These are phyloP conservation scores for Yamadazyma dendronema DNA, from an alignment of 1,139 yeast species.

Conservation along the genomic window DNA sequence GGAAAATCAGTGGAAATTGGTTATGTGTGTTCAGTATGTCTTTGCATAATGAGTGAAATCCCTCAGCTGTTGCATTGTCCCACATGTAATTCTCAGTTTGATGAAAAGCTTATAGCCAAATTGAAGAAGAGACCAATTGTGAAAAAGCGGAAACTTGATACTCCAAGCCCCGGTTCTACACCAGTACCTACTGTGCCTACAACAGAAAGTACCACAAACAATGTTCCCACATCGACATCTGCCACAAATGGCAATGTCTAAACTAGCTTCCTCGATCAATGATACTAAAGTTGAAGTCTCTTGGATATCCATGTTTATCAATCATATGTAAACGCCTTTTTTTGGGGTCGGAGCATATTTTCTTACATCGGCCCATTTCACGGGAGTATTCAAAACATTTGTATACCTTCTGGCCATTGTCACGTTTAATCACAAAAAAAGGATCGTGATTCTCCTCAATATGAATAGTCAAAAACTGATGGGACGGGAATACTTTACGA, in stretches of 20 bases:
- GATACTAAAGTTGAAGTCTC: conserved; percentile 36
- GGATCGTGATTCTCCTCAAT: conserved; percentile 56
- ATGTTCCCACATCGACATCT: too few species aligned
- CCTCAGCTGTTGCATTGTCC: conserved; percentile 55
- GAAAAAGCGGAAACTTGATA: conserved; percentile 34
- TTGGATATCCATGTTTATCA: conserved; percentile 50
- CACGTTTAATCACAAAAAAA: conserved; percentile 32
- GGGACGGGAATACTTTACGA: conserved; percentile 38
- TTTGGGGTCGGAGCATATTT: conserved; percentile 27
- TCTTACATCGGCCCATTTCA: conserved; percentile 30
- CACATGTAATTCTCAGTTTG: conserved; percentile 52
- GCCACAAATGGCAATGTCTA: too few species aligned
- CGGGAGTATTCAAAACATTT: conserved; percentile 40
- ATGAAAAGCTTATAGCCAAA: conserved; percentile 45
- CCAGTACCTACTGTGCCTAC: neutral
- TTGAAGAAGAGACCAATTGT: conserved; percentile 56
- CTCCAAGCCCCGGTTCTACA: neutral
- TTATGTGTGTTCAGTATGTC: conserved; percentile 91
- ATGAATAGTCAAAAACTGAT: conserved; percentile 42
- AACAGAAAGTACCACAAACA: conserved; percentile 4
- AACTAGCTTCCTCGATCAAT: conserved; percentile 24
- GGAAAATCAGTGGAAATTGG: conserved; percentile 90
- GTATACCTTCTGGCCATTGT: conserved; percentile 38
- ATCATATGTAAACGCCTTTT: conserved; percentile 48
- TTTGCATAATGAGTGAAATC: conserved; percentile 71